Conservation (phyloP, 2,329 filamentous ascomycete species). For the Conoideocrella luteorostrata region DNA sequence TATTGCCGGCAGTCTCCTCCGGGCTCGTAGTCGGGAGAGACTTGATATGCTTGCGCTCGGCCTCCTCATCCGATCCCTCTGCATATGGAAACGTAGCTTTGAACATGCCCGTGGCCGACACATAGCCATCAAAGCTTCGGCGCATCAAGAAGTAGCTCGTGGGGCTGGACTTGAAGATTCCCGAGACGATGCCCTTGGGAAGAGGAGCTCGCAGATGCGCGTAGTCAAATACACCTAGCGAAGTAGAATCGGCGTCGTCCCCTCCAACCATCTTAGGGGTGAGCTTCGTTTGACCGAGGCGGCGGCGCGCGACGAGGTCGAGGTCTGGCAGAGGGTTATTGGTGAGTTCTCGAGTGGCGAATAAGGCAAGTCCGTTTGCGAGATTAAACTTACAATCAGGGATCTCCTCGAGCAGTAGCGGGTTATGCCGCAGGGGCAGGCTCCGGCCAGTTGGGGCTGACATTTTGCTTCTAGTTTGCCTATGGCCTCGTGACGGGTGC, state of each 20-base stretch:
- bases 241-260: constrained; percentile 66
- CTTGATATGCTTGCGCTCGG: constrained; percentile 80
- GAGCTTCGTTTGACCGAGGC: constrained; percentile 88
- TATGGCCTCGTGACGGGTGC: neutral
- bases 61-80: constrained; percentile 63
- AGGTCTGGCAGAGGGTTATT: constrained; percentile 42
- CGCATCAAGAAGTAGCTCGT: constrained; percentile 97
- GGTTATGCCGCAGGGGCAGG: constrained; percentile 59
- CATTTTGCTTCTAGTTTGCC: constrained; percentile 21
- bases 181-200: constrained; percentile 84
- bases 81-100: constrained; percentile 83
- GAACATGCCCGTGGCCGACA: constrained; percentile 88
- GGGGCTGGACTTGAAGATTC: constrained; percentile 84
- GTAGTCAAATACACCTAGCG: constrained; percentile 86
- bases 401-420: constrained; percentile 57
- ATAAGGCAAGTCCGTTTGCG: neutral
- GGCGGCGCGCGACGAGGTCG: constrained; percentile 74
- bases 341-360: neutral
- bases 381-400: constrained; percentile 48
- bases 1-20: constrained; percentile 92
- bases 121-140: constrained; percentile 75
- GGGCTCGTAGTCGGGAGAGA: constrained; percentile 70
- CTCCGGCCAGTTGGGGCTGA: constrained; percentile 30
- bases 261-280: constrained; percentile 72
- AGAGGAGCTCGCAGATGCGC: constrained; percentile 89